Evolutionary conservation across 352 stramenopile genomes (phyloP), one percentile per base, ranked within the genome.

Genomic region (Halophytophthora batemanensis): DNA sequence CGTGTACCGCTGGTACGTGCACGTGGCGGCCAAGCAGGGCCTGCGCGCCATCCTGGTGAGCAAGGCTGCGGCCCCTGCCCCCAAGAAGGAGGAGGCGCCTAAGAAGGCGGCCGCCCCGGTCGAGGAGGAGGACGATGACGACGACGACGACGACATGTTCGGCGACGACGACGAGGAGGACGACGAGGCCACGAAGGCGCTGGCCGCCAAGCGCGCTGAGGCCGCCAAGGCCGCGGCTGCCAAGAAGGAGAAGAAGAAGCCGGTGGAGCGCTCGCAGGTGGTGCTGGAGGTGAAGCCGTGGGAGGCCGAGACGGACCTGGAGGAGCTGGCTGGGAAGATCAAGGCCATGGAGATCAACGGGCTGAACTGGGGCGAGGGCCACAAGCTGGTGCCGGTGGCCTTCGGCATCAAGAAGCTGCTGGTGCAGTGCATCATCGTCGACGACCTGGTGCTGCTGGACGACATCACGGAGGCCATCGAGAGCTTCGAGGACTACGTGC

Each of bases 1-100:
- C 55, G 76, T 86, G 4, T 86, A 86, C 59, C 73, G 78, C 43
- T 89, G 75, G 73, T 82, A 86, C 60, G 64, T 83, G 47, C 78
- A 89, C 71, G 66, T 71, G 29, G 74, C 73, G 18, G 66, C 71
- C 50, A 83, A 83, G 56, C 61, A 77, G 34, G 74, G 74, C 37
- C 53, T 85, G 55, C 71, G 69, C 39, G 64, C 64, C 36, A 70
- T 74, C 22, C 56, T 79, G 39, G 52, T 59, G 45, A 45, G 36
- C 23, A 66, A 68, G 45, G 59, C 61, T 35, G 49, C 50, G 2
- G 59, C 57, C 28, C 51, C 57, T 29, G 33, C 62, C 12, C 34
- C 55, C 11, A 56, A 55, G 45, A 38, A 54, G 45, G 53, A 22
- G 12, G 45, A 45, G n/a, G 50, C 64, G 23, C 69, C 66, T 42